phyloP scores from a whole-genome alignment of 805 yeast genomes.

The Cyberlindnera japonica region DNA sequence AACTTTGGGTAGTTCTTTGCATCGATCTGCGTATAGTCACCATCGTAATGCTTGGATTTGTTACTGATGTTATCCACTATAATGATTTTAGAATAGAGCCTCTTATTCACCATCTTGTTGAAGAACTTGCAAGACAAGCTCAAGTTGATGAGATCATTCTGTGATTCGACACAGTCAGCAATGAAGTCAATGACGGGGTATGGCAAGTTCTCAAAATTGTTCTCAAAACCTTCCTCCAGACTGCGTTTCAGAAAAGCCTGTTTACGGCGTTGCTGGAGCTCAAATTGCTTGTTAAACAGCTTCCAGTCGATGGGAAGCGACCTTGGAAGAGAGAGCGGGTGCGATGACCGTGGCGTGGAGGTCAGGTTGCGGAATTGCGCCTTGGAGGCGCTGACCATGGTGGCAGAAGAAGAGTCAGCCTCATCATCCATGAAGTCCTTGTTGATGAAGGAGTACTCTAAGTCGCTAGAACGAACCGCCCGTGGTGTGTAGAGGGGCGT shows the following conservation, averaged over 20 bases:
- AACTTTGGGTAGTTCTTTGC: conserved; percentile 26
- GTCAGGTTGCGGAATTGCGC: conserved; percentile 24
- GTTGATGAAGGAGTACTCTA: conserved; percentile 25
- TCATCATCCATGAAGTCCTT: conserved; percentile 23
- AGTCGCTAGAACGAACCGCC: neutral
- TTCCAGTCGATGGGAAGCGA: conserved; percentile 29
- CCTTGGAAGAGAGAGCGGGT: conserved; percentile 26
- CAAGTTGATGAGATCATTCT: conserved; percentile 26
- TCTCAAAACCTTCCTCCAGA: conserved; percentile 11
- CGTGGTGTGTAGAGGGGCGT: neutral
- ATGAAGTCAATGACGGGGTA: conserved; percentile 28
- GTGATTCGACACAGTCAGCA: conserved; percentile 27
- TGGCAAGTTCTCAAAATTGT: conserved; percentile 28
- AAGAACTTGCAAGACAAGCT: conserved; percentile 26
- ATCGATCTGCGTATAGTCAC: conserved; percentile 24
- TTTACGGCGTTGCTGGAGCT: conserved; percentile 20
- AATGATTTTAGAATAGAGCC: conserved; percentile 25
- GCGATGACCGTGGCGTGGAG: conserved; percentile 24
- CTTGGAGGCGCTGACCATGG: neutral
- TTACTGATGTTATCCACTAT: conserved; percentile 25
- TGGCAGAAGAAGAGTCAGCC: neutral
- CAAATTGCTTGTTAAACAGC: conserved; percentile 27
- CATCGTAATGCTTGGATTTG: conserved; percentile 21
- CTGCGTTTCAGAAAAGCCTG: conserved; percentile 10
- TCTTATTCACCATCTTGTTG: conserved; percentile 25